Conservation (phyloP, 306 rosid genomes). For the Heteromeles arbutifolia region DNA sequence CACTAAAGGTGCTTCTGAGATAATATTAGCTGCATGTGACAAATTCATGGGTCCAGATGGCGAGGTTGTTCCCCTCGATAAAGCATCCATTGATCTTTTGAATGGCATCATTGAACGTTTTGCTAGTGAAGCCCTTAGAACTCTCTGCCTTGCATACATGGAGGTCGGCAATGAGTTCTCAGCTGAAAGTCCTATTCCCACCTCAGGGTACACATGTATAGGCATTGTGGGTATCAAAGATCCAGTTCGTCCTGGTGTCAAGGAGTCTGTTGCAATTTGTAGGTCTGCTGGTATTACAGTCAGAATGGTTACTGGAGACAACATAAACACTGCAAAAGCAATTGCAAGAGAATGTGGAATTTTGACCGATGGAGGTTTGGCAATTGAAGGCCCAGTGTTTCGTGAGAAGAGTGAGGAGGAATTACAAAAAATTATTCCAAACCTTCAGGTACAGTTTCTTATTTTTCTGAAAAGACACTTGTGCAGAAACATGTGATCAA, state of each 20-base stretch:
- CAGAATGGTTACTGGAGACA: slow-evolving; percentile 97
- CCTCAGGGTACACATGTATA: slow-evolving; percentile 67
- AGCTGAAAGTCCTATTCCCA: slow-evolving; percentile 50
- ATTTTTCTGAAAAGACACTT: neutral
- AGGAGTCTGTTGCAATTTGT: slow-evolving; percentile 87
- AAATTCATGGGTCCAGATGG: slow-evolving; percentile 57
- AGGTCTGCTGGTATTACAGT: slow-evolving; percentile 89
- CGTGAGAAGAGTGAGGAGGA: slow-evolving; percentile 74
- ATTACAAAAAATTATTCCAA: slow-evolving; percentile 58
- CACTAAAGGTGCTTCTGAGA: slow-evolving; percentile 94
- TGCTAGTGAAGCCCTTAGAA: slow-evolving; percentile 89
- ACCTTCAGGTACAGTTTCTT: slow-evolving; percentile 58
- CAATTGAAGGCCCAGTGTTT: slow-evolving; percentile 93
- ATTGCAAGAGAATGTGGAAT: slow-evolving; percentile 98
- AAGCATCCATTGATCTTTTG: slow-evolving; percentile 41
- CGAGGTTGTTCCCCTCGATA: slow-evolving; percentile 51
- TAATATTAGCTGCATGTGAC: slow-evolving; percentile 72
- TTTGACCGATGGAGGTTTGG: slow-evolving; percentile 69
- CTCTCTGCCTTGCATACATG: slow-evolving; percentile 84
- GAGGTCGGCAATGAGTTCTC: slow-evolving; percentile 48
- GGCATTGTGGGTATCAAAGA: slow-evolving; percentile 97
- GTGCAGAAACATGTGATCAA: neutral
- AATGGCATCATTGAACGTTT: slow-evolving; percentile 59
- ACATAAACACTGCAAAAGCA: slow-evolving; percentile 94
- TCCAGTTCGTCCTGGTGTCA: slow-evolving; percentile 96